phyloP scores from a whole-genome alignment of 352 stramenopile genomes.

The Pythium rishiriense region DNA sequence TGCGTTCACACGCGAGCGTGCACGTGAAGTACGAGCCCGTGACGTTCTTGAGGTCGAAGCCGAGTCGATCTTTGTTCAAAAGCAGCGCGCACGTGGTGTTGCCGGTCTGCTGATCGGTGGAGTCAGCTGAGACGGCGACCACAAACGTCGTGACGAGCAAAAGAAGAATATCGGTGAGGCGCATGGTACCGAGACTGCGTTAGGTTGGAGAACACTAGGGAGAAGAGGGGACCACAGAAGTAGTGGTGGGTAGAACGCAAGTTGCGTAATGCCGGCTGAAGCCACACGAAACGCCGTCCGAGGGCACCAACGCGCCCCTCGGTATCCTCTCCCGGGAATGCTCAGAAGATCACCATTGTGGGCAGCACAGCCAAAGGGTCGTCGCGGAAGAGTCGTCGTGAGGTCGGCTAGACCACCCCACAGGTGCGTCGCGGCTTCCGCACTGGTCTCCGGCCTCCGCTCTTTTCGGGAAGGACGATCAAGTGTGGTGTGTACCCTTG shows the following conservation, averaged over 20 bases:
- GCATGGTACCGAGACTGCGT: too few relatives aligned
- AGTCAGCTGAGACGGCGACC: background rate
- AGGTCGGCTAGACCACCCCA: background rate
- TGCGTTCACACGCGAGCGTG: background rate
- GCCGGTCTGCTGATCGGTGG: background rate
- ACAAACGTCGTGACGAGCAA: background rate
- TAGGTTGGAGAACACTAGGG: background rate
- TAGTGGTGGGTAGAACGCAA: background rate
- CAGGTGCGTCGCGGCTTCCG: background rate
- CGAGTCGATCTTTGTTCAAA: slow-evolving; percentile 8
- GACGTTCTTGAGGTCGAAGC: slow-evolving; percentile 15
- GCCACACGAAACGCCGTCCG: background rate
- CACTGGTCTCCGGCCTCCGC: background rate
- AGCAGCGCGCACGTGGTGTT: background rate
- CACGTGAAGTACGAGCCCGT: background rate
- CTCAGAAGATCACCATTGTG: too few relatives aligned
- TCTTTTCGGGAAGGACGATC: background rate
- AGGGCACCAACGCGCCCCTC: background rate
- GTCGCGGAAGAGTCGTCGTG: too few relatives aligned
- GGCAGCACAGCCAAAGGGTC: too few relatives aligned
- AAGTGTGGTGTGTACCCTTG: background rate
- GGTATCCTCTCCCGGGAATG: too few relatives aligned
- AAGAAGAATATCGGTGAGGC: slow-evolving; percentile 8
- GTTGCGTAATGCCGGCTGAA: slow-evolving; percentile 10
- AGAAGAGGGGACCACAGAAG: background rate